These are phyloP conservation scores for Beauveria sp. DNA, from an alignment of 2,329 filamentous ascomycete genomes.

Conservation along the genomic window DNA sequence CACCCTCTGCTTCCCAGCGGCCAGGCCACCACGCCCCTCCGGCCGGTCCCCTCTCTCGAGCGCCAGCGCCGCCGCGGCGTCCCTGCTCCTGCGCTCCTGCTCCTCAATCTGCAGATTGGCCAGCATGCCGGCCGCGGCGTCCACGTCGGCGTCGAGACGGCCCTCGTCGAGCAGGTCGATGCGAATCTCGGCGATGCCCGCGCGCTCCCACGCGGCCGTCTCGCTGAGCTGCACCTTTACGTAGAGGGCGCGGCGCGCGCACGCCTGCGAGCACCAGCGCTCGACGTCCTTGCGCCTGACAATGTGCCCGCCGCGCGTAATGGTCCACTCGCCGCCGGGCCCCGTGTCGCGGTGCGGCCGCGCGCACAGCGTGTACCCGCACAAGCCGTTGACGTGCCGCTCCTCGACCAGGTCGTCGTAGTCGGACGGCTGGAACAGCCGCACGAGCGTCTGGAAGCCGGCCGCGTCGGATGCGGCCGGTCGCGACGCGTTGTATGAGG, in stretches of 20 bases:
- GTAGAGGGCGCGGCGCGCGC: conserved; percentile 73
- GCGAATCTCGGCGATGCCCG: conserved; percentile 45
- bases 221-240: conserved; percentile 83
- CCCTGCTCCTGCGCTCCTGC: conserved; percentile 30
- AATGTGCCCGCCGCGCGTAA: conserved; percentile 53
- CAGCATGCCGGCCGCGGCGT: conserved; percentile 29
- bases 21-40: background rate
- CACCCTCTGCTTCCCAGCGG: conserved; percentile 25
- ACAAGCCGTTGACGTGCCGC: conserved; percentile 73
- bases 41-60: conserved; percentile 38
- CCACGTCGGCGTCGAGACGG: conserved; percentile 33
- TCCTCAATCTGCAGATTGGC: conserved; percentile 38
- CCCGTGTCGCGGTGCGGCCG: conserved; percentile 50
- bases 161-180: conserved; percentile 64
- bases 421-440: conserved; percentile 75
- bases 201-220: conserved; percentile 77
- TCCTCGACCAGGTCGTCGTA: conserved; percentile 86
- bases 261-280: conserved; percentile 79
- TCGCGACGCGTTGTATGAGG: conserved; percentile 35
- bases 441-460: conserved; percentile 59
- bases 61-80: conserved; percentile 37
- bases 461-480: conserved; percentile 51
- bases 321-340: conserved; percentile 58
- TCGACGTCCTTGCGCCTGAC: conserved; percentile 66
- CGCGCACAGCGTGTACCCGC: conserved; percentile 77